Evolutionary conservation across 352 stramenopile genomes (phyloP).

Genomic region (Pseudoperonospora humuli): DNA sequence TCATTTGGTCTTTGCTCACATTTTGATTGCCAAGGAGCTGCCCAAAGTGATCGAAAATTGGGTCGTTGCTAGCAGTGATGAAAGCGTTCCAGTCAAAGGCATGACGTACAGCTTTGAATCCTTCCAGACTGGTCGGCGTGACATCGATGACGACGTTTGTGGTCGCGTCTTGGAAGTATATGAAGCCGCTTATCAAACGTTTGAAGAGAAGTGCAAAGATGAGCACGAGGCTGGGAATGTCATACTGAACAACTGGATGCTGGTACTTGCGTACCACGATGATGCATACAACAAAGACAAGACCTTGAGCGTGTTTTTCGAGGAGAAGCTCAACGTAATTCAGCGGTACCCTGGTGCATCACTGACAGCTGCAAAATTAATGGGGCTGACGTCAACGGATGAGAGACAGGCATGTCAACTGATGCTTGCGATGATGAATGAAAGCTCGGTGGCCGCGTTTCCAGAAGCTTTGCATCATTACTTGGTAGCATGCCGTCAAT

Average conservation of each 20-base stretch:
- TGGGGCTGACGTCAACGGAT: constrained; percentile 2
- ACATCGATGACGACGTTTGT: constrained; percentile 4
- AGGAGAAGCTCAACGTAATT: constrained; percentile 15
- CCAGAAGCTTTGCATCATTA: constrained; percentile 31
- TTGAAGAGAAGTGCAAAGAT: constrained; percentile 4
- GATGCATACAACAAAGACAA: constrained; percentile 6
- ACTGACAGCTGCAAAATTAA: constrained; percentile 23
- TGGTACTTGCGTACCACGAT: constrained; percentile 19
- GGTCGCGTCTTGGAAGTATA: constrained; percentile 16
- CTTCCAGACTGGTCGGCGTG: background rate
- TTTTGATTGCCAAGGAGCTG: constrained; percentile 23
- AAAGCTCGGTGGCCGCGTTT: constrained; percentile 12
- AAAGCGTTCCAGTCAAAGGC: constrained; percentile 17
- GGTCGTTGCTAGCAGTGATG: constrained; percentile 16
- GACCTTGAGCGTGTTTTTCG: constrained; percentile 19
- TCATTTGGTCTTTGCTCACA: constrained; percentile 18
- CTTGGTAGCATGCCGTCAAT: constrained; percentile 23
- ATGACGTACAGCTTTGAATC: constrained; percentile 25
- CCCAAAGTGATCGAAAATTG: constrained; percentile 23
- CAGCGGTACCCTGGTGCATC: constrained; percentile 18
- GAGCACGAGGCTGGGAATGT: constrained; percentile 12
- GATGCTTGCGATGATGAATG: constrained; percentile 26
- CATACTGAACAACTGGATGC: constrained; percentile 37
- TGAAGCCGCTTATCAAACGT: constrained; percentile 14
- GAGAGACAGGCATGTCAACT: constrained; percentile 14